A percentile compares a stretch with the other conserved stretches of the same genome.
These are phyloP conservation scores for Alternaria arborescens DNA, from an alignment of 2,329 filamentous ascomycete species.

Conservation along the genomic window DNA sequence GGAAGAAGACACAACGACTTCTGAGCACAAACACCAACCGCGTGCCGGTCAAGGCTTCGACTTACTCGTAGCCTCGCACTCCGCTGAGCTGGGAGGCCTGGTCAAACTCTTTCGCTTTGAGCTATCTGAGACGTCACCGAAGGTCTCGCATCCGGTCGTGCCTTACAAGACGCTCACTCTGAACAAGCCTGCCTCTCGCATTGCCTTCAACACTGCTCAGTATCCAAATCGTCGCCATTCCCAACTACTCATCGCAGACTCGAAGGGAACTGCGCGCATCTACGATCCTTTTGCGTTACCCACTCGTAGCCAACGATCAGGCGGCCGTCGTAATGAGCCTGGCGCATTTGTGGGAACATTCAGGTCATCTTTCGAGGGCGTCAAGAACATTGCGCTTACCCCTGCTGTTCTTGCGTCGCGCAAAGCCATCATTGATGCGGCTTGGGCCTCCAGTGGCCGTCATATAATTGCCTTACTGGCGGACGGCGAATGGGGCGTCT, in stretches of 20 bases:
- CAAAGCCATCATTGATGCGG: slow-evolving; percentile 59
- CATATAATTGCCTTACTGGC: slow-evolving; percentile 58
- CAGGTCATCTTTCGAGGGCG: slow-evolving; percentile 42
- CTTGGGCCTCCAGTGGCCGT: slow-evolving; percentile 58
- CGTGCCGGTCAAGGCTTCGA: slow-evolving; percentile 46
- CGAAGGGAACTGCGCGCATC: slow-evolving; percentile 64
- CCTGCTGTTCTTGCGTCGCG: slow-evolving; percentile 49
- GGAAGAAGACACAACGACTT: slow-evolving; percentile 28
- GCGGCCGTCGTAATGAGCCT: slow-evolving; percentile 23
- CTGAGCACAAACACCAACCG: slow-evolving; percentile 27
- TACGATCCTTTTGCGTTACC: slow-evolving; percentile 62
- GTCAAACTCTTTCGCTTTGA: slow-evolving; percentile 54
- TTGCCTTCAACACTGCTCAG: slow-evolving; percentile 63
- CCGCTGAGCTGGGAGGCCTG: slow-evolving; percentile 50
- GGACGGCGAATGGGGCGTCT: slow-evolving; percentile 64
- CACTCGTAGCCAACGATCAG: slow-evolving; percentile 31
- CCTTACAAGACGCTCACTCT: slow-evolving; percentile 60
- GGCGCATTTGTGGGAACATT: slow-evolving; percentile 47
- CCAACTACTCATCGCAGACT: slow-evolving; percentile 63
- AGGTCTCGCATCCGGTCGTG: slow-evolving; percentile 49
- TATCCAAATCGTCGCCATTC: slow-evolving; percentile 63
- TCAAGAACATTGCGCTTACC: slow-evolving; percentile 34
- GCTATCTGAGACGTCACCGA: slow-evolving; percentile 46
- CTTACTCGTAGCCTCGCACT: slow-evolving; percentile 53
- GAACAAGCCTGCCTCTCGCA: slow-evolving; percentile 58